phyloP scores from a whole-genome alignment of 345 rosid genomes.

The Atalantia buxifolia region DNA sequence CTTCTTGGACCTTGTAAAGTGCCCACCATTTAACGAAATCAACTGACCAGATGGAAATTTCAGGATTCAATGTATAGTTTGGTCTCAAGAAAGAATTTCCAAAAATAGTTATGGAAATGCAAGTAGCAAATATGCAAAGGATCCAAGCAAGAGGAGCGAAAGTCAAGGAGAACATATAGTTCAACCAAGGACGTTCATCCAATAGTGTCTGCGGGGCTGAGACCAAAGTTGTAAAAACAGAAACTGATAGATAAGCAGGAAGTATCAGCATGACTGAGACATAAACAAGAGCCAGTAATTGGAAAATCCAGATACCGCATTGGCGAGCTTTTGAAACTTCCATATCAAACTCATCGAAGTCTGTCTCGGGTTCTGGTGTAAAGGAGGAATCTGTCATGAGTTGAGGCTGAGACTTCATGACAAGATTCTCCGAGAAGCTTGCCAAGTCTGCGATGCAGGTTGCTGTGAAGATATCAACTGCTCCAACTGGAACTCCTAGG shows the following conservation, averaged over 20 bases:
- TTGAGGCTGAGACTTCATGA: slow-evolving; percentile 46
- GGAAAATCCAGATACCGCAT: slow-evolving; percentile 37
- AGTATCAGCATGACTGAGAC: slow-evolving; percentile 36
- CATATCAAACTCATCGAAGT: slow-evolving; percentile 22
- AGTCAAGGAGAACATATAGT: slow-evolving; percentile 26
- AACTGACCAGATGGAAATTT: slow-evolving; percentile 49
- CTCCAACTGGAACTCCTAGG: slow-evolving; percentile 63
- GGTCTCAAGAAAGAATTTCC: slow-evolving; percentile 60
- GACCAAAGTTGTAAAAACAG: slow-evolving; percentile 34
- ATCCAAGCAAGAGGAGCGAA: slow-evolving; percentile 69
- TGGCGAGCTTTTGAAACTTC: slow-evolving; percentile 39
- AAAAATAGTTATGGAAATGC: slow-evolving; percentile 38
- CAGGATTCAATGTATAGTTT: slow-evolving; percentile 47
- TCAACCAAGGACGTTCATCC: slow-evolving; percentile 23
- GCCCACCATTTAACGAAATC: slow-evolving; percentile 77
- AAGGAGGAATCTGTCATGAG: slow-evolving; percentile 19
- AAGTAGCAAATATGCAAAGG: slow-evolving; percentile 44
- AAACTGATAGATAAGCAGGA: slow-evolving; percentile 55
- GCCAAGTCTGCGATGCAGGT: slow-evolving; percentile 64
- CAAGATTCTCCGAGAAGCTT: slow-evolving; percentile 50
- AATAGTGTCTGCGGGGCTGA: slow-evolving; percentile 13
- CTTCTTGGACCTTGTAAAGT: slow-evolving; percentile 58
- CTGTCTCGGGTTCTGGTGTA: slow-evolving; percentile 28
- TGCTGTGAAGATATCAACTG: slow-evolving; percentile 69
- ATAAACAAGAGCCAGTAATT: slow-evolving; percentile 46